Evolutionary conservation across 75 land plant genomes (phyloP), one percentile per base, ranked within the genome.

Genomic region (Larix kaempferi): DNA sequence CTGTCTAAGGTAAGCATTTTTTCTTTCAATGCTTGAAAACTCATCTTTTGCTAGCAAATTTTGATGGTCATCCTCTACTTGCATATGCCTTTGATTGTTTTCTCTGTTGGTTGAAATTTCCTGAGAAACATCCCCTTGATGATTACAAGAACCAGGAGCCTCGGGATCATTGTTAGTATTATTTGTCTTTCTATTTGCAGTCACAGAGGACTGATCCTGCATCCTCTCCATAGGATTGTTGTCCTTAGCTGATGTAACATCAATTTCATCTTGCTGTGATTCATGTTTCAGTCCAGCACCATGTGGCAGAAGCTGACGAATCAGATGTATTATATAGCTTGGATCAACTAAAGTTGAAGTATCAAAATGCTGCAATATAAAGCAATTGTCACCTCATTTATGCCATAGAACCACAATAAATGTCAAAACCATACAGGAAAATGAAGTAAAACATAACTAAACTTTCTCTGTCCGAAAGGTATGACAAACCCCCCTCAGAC

Each of bases 251-350:
- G 65, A 54, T 0, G 29, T 56, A 59, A 37, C 29, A 11, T 60
- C 7, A 33, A 35, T 74, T 49, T 79, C 33, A 19, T 21, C 79
- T 44, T 59, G 23, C 17, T n/a, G 25, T 57, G 16, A 41, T 56
- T 55, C 35, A 4, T n/a, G 58, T 19, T 27, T 80, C 60, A 55
- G 6, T 12, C 57, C 41, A 29, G n/a, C 76, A 67, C 73, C 60
- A 27, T 73, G 23, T 13, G 99, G 96, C 37, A 96, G 74, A 60
- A 96, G 89, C 78, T 84, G 83, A 59, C 99, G 84, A 60, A 96
- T 96, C 55, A 96, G 86, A 65, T 91, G 85, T 26, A 96, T 96
- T 52, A 96, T 79, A 79, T 91, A 90, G 81, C 96, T 88, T 11
- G 99, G 99, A 82, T 96, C 99, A 57, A 96, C 89, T 11, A 94